Evolutionary conservation across 1,284 basidiomycete species (phyloP).

Genomic region (Ceratobasidium sp.): DNA sequence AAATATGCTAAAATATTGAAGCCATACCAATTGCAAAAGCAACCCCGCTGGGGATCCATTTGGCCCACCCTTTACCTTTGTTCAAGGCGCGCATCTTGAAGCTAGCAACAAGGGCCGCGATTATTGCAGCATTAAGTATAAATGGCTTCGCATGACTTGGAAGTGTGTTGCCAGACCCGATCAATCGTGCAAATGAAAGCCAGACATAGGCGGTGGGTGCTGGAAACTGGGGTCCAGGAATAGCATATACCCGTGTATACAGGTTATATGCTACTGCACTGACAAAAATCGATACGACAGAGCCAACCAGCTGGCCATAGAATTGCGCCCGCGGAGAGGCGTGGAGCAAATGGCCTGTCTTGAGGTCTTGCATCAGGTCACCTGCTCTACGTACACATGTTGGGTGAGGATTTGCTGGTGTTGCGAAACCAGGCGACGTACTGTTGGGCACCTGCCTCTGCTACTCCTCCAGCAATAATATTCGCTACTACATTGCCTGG

Average conservation of each 20-base stretch:
- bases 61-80: constrained; percentile 64
- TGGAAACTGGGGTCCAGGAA: constrained; percentile 91
- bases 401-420: constrained; percentile 17
- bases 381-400: constrained; percentile 73
- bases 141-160: constrained; percentile 54
- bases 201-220: constrained; percentile 94
- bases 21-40: constrained; percentile 77
- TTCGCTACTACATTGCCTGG: constrained; percentile 96
- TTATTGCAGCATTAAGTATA: constrained; percentile 81
- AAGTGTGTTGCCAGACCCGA: constrained; percentile 61
- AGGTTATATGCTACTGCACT: constrained; percentile 89
- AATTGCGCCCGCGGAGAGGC: constrained; percentile 91
- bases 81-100: constrained; percentile 70
- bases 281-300: constrained; percentile 86
- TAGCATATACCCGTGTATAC: constrained; percentile 87
- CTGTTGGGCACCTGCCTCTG: constrained; percentile 96
- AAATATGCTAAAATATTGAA: constrained; percentile 46
- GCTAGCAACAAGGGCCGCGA: constrained; percentile 77
- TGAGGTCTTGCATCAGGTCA: constrained; percentile 98
- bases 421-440: constrained; percentile 53
- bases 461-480: constrained; percentile 95
- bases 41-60: constrained; percentile 89
- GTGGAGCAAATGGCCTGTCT: constrained; percentile 91
- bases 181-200: constrained; percentile 90
- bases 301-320: constrained; percentile 89